These are phyloP conservation scores for Blumeriella jaapii DNA, from an alignment of 2,329 filamentous ascomycete genomes.

Conservation along the genomic window DNA sequence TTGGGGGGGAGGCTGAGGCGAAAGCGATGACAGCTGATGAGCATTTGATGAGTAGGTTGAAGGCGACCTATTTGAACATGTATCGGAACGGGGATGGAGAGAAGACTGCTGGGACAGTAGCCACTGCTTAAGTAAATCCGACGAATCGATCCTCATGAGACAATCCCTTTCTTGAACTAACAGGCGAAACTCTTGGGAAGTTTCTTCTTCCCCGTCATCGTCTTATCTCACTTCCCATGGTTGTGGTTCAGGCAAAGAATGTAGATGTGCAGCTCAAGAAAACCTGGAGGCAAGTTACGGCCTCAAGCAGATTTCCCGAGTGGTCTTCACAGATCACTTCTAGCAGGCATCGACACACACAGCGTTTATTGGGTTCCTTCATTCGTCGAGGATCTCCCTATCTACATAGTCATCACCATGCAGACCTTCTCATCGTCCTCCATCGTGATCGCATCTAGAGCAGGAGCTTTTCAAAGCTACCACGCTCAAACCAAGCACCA, in stretches of 20 bases:
- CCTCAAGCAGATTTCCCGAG: too few species aligned
- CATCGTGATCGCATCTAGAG: conserved; percentile 11
- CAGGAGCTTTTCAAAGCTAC: conserved; percentile 27
- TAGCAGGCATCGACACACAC: neutral
- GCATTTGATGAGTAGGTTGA: conserved; percentile 49
- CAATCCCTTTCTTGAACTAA: too few species aligned
- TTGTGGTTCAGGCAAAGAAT: too few species aligned
- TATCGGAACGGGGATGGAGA: conserved; percentile 36
- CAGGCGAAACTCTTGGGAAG: too few species aligned
- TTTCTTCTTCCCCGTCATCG: too few species aligned
- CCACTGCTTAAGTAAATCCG: neutral
- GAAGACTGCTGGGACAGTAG: conserved; percentile 5
- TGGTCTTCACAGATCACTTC: neutral
- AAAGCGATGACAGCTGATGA: conserved; percentile 52
- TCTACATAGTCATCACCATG: conserved; percentile 5
- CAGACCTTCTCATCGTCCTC: conserved; percentile 1
- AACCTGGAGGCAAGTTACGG: too few species aligned
- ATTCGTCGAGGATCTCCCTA: conserved; percentile 9
- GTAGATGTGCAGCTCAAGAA: too few species aligned
- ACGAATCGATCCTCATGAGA: neutral
- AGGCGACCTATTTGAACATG: conserved; percentile 44
- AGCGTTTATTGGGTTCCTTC: conserved; percentile 4
- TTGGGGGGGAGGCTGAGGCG: conserved; percentile 28
- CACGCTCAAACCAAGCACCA: conserved; percentile 16
- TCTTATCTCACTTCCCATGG: too few species aligned